phyloP scores from a whole-genome alignment of 2,329 filamentous ascomycete genomes.

The Karstenula rhodostoma region DNA sequence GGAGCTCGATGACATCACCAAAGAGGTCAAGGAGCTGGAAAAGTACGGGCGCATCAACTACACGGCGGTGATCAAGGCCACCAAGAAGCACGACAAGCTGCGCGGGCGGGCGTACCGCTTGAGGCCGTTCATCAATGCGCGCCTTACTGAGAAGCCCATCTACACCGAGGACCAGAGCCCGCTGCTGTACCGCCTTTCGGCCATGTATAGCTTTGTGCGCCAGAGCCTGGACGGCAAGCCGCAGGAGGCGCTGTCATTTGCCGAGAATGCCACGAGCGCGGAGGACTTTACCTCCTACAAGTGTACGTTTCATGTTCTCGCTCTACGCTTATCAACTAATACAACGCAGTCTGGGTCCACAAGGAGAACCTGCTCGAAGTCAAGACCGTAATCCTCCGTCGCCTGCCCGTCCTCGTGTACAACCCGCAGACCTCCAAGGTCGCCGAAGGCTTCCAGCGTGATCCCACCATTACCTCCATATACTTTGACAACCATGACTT shows the following conservation, averaged over 20 bases:
- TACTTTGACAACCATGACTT: slow-evolving; percentile 94
- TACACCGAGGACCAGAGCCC: slow-evolving; percentile 95
- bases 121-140: slow-evolving; percentile 88
- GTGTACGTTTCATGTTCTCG: slow-evolving; percentile 63
- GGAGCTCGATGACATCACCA: slow-evolving; percentile 87
- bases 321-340: slow-evolving; percentile 39
- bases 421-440: slow-evolving; percentile 87
- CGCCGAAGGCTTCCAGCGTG: slow-evolving; percentile 76
- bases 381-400: slow-evolving; percentile 92
- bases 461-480: slow-evolving; percentile 91
- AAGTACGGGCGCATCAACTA: slow-evolving; percentile 97
- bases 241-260: slow-evolving; percentile 54
- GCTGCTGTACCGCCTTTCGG: slow-evolving; percentile 84
- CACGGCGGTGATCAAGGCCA: slow-evolving; percentile 96
- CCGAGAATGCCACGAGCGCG: slow-evolving; percentile 51
- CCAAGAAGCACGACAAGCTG: slow-evolving; percentile 98
- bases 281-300: slow-evolving; percentile 87
- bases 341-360: slow-evolving; percentile 83
- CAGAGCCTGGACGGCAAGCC: slow-evolving; percentile 75
- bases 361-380: slow-evolving; percentile 94
- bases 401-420: slow-evolving; percentile 90
- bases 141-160: slow-evolving; percentile 86
- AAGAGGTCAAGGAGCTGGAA: slow-evolving; percentile 91
- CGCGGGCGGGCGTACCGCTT: slow-evolving; percentile 86
- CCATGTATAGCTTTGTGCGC: slow-evolving; percentile 94